phyloP scores from a whole-genome alignment of 1,284 basidiomycete species.

The Trametes versicolor region DNA sequence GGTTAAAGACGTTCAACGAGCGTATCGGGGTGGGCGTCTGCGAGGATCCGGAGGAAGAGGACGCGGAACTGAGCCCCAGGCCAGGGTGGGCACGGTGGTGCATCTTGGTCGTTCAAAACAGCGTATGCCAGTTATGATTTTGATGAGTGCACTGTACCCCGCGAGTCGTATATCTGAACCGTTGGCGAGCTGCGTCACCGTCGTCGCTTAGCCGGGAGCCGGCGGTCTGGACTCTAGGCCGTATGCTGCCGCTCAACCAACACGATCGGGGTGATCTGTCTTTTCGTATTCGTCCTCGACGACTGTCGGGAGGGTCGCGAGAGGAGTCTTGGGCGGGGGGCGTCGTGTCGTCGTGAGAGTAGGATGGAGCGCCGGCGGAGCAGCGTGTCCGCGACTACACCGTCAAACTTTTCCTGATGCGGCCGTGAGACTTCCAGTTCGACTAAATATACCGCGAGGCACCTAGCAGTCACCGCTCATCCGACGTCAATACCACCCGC shows the following conservation, averaged over 20 bases:
- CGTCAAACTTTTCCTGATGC: conserved; percentile 31
- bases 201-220: conserved; percentile 23
- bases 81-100: conserved; percentile 33
- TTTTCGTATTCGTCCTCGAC: conserved; percentile 6
- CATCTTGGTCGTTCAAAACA: conserved; percentile 27
- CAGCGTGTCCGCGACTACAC: conserved; percentile 26
- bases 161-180: conserved; percentile 7
- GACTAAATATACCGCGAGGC: conserved; percentile 14
- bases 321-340: conserved; percentile 15
- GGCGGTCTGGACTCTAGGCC: conserved; percentile 28
- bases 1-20: conserved; percentile 72
- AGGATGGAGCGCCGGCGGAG: conserved; percentile 24
- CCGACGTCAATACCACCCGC: background rate
- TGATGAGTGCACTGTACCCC: conserved; percentile 15
- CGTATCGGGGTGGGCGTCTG: conserved; percentile 17
- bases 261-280: conserved; percentile 23
- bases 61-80: conserved; percentile 27
- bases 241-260: conserved; percentile 10
- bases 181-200: conserved; percentile 20
- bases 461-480: conserved; percentile 3
- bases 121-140: conserved; percentile 21
- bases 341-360: conserved; percentile 36
- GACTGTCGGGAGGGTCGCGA: conserved; percentile 3
- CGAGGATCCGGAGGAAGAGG: conserved; percentile 21
- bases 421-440: conserved; percentile 29